Evolutionary conservation across 345 rosid species (phyloP).

Genomic region (Citropsis articulata): DNA sequence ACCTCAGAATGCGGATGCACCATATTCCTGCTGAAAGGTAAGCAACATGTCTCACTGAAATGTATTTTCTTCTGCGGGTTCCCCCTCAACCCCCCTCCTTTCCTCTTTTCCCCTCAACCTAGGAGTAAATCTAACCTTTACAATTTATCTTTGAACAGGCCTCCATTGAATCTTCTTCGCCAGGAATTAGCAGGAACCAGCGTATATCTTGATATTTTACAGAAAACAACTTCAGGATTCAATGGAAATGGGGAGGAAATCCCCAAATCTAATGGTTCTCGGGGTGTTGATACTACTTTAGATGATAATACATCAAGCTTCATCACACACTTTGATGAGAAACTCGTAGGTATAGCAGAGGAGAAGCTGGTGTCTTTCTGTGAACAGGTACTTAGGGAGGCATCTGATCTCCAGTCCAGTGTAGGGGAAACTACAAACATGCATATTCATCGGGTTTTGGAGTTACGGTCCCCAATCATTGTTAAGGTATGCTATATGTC

Average conservation of each 20-base stretch:
- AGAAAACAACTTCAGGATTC: constrained; percentile 63
- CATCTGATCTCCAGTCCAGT: constrained; percentile 74
- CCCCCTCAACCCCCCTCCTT: neutral
- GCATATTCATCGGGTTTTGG: constrained; percentile 85
- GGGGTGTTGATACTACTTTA: constrained; percentile 27
- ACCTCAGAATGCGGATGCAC: constrained; percentile 79
- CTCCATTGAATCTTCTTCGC: constrained; percentile 88
- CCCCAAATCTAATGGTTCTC: constrained; percentile 28
- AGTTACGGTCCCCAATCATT: constrained; percentile 87
- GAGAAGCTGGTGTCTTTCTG: constrained; percentile 81
- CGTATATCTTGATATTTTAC: constrained; percentile 85
- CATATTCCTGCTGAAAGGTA: constrained; percentile 84
- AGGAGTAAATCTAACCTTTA: constrained; percentile 9
- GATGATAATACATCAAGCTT: constrained; percentile 22
- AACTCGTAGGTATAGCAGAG: constrained; percentile 75
- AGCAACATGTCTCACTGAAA: neutral
- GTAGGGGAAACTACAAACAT: constrained; percentile 72
- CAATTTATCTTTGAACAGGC: constrained; percentile 49
- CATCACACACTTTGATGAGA: constrained; percentile 25
- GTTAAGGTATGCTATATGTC: constrained; percentile 56
- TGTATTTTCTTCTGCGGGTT: neutral
- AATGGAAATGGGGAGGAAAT: constrained; percentile 26
- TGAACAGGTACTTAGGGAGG: constrained; percentile 84
- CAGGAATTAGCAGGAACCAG: constrained; percentile 87
- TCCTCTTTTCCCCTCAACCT: neutral